Percentiles rank a stretch among this genome's conserved stretches.
Conservation (phyloP, 2,329 filamentous ascomycete genomes). For the Aspergillus japonicus region DNA sequence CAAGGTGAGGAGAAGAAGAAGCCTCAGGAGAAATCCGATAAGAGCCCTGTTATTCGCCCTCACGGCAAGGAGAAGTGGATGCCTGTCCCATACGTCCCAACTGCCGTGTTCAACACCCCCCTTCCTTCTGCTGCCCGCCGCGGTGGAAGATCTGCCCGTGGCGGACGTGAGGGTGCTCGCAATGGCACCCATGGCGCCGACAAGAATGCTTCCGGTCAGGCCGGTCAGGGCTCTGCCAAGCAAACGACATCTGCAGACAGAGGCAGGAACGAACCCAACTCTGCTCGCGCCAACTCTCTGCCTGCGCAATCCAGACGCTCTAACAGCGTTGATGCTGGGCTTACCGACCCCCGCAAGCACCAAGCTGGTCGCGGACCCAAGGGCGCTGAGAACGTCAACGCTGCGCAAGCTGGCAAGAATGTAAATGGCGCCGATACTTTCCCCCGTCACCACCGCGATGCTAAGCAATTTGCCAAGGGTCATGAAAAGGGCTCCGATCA, state of each 20-base stretch:
- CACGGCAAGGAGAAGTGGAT: constrained; percentile 82
- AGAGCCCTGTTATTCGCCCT: constrained; percentile 56
- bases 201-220: constrained; percentile 33
- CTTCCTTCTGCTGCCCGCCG: constrained; percentile 55
- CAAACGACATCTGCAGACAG: constrained; percentile 32
- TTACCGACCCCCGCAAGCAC: constrained; percentile 34
- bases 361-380: constrained; percentile 32
- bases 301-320: constrained; percentile 39
- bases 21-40: constrained; percentile 61
- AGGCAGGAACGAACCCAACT: constrained; percentile 37
- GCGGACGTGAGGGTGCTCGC: constrained; percentile 53
- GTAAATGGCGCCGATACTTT: constrained; percentile 29
- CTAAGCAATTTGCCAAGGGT: constrained; percentile 36
- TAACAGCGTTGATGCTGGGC: constrained; percentile 33
- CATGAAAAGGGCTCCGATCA: constrained; percentile 33
- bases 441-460: constrained; percentile 34
- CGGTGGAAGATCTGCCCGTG: constrained; percentile 57
- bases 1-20: constrained; percentile 76
- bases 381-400: constrained; percentile 31
- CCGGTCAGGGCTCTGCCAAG: constrained; percentile 30
- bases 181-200: constrained; percentile 42
- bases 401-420: constrained; percentile 27
- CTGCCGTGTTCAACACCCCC: constrained; percentile 82
- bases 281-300: constrained; percentile 40
- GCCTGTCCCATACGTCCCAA: constrained; percentile 76